Evolutionary conservation across 495 filamentous ascomycete genomes (phyloP).

Genomic region (Lasiosphaeria miniovina): DNA sequence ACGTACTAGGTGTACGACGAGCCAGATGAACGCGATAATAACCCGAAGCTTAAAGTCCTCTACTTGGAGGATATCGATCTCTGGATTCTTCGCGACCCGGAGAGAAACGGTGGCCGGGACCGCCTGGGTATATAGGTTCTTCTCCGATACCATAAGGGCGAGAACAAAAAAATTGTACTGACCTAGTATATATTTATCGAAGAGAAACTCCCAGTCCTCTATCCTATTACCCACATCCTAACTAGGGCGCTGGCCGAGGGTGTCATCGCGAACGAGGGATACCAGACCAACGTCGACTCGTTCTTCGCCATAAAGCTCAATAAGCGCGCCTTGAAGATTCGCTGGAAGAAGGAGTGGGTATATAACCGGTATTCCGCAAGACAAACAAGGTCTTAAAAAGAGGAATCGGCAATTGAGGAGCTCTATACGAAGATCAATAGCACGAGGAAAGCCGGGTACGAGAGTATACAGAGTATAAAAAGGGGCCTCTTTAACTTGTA

Average conservation of each 20-base stretch:
- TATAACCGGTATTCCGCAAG: slow-evolving; percentile 15
- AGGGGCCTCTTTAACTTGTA: slow-evolving; percentile 3
- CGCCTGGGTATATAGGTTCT: slow-evolving; percentile 15
- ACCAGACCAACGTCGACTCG: slow-evolving; percentile 11
- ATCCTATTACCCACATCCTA: slow-evolving; percentile 14
- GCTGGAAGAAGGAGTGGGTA: slow-evolving; percentile 18
- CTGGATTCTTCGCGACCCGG: slow-evolving; percentile 17
- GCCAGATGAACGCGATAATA: slow-evolving; percentile 3
- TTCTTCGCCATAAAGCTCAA: slow-evolving; percentile 16
- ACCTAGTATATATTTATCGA: slow-evolving; percentile 17
- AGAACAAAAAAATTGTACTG: slow-evolving; percentile 13
- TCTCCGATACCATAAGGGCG: slow-evolving; percentile 17
- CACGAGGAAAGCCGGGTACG: no score
- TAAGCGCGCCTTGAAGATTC: slow-evolving; percentile 14
- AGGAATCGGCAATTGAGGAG: no score
- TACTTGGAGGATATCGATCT: slow-evolving; percentile 20
- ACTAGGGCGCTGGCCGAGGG: slow-evolving; percentile 16
- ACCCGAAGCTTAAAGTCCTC: slow-evolving; percentile 17
- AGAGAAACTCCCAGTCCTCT: slow-evolving; percentile 13
- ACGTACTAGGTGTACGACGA: slow-evolving; percentile 12
- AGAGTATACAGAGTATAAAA: no score
- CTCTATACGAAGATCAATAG: no score
- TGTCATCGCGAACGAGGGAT: slow-evolving; percentile 12
- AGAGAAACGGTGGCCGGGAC: slow-evolving; percentile 15
- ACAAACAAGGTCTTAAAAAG: slow-evolving; percentile 1